Base-by-base conservation (phyloP, 228 moss, liverwort and hornwort species). In the Sphagnum magellanicum region DNA sequence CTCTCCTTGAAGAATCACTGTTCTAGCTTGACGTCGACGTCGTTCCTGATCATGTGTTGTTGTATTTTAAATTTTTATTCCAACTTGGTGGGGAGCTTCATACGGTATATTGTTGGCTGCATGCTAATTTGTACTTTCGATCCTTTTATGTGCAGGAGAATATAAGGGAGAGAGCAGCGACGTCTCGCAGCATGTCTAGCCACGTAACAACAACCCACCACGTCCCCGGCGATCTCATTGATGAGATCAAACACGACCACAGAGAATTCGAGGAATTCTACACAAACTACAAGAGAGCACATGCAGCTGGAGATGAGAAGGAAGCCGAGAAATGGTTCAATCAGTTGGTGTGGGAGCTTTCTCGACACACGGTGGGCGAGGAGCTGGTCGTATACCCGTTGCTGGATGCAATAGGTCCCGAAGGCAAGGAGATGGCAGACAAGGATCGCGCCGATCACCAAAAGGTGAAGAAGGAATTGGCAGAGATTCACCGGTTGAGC, bases 381-480 rank as follows among this genome's bases (percentile, higher is more conserved):
- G 79, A 83, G 69, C 83, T 83, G 6, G 71, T 74, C 12, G 16
- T 83, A 0, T 83, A 79, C 46, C 79, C 79, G 16, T 68, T 82
- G 74, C 52, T 83, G 10, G 83, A 67, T 0, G 10, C 50, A 6
- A 74, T 72, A 52, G 83, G 83, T 2, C 70, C 73, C 5, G 68
- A 74, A 68, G 79, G 83, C 0, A 61, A 76, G 71, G 10, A 71
- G 9, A 58, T 83, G 8, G 83, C 76, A 0, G 83, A 83, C 64
- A 14, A 83, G 50, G 79, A 75, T 16, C 83, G 76, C 1, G 71
- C 51, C 1, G 83, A 79, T 0, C 83, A 83, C 59, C 83, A 79
- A 65, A 50, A 71, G 63, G 17, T 71, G 0, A 83, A 83, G 74
- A 12, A 79, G 50, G 63, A 76, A 50, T 50, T 83, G 51, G 53